Conservation (phyloP, 345 rosid genomes). For the Mangifera indica region DNA sequence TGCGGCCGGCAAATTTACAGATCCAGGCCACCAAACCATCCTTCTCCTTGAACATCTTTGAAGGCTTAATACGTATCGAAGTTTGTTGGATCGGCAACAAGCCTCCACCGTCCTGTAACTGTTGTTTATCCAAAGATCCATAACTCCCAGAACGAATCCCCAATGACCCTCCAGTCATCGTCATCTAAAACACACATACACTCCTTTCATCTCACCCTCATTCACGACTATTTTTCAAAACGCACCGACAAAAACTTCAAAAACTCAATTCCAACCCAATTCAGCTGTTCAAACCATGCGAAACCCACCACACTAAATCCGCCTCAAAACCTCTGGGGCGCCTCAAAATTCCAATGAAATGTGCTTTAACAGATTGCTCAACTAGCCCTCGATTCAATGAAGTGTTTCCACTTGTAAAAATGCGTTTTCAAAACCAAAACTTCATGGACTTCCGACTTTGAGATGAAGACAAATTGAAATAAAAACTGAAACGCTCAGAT, state of each 20-base stretch:
- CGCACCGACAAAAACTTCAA: constrained; percentile 10
- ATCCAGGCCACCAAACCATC: constrained; percentile 78
- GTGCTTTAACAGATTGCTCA: not conserved
- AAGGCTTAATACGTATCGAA: constrained; percentile 53
- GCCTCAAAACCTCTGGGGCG: constrained; percentile 15
- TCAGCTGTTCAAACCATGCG: not conserved
- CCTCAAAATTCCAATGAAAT: not conserved
- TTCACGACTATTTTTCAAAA: constrained; percentile 6
- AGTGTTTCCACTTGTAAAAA: not conserved
- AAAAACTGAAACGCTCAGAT: constrained; percentile 12
- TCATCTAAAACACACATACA: constrained; percentile 27
- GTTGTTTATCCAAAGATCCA: constrained; percentile 81
- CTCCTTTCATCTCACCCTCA: constrained; percentile 39
- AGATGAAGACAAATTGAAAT: not conserved
- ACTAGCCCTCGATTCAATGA: not conserved
- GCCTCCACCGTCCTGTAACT: constrained; percentile 44
- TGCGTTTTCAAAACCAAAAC: not conserved
- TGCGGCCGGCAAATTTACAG: constrained; percentile 91
- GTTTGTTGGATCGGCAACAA: constrained; percentile 48
- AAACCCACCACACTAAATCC: constrained; percentile 4
- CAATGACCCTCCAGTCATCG: constrained; percentile 66
- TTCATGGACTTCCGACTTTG: not conserved
- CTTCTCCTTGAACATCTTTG: constrained; percentile 81
- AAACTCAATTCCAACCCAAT: not conserved
- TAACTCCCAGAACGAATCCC: constrained; percentile 86